Percentiles rank a stretch among this genome's conserved stretches.
phyloP scores from a whole-genome alignment of 805 yeast genomes.

The Komagataella phaffii region DNA sequence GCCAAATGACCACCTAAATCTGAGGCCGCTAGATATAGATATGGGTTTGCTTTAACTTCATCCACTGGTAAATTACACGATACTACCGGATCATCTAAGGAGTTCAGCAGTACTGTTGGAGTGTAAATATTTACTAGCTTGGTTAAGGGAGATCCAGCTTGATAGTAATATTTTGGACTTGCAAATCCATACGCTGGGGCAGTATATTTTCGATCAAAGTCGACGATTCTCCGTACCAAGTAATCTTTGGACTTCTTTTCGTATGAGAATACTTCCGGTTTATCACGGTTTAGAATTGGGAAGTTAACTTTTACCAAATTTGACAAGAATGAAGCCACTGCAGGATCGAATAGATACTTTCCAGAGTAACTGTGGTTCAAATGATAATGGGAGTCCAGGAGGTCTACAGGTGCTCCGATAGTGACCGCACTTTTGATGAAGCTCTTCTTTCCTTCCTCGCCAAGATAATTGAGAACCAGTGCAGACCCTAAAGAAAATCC shows the following conservation, averaged over 20 bases:
- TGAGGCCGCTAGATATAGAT: conserved; percentile 39
- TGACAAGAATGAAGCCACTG: conserved; percentile 24
- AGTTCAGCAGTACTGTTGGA: conserved; percentile 47
- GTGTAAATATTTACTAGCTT: conserved; percentile 41
- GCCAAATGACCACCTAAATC: conserved; percentile 66
- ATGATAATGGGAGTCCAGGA: conserved; percentile 37
- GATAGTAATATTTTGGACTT: conserved; percentile 47
- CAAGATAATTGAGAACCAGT: conserved; percentile 51
- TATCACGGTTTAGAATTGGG: conserved; percentile 15
- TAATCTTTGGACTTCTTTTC: conserved; percentile 18
- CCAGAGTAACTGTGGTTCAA: conserved; percentile 25
- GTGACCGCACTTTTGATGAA: conserved; percentile 45
- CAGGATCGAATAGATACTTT: conserved; percentile 24
- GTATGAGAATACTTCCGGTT: conserved; percentile 13
- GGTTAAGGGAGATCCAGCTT: conserved; percentile 49
- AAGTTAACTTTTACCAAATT: conserved; percentile 31
- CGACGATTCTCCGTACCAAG: conserved; percentile 25
- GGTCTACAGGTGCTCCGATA: conserved; percentile 65
- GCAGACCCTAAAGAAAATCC: conserved; percentile 71
- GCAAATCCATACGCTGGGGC: conserved; percentile 50
- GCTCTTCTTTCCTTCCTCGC: conserved; percentile 44
- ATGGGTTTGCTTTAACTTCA: conserved; percentile 44
- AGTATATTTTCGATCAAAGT: conserved; percentile 53
- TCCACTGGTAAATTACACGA: conserved; percentile 35
- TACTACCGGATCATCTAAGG: conserved; percentile 59